phyloP scores from a whole-genome alignment of 495 filamentous ascomycete species.

The Xylaria acuta region DNA sequence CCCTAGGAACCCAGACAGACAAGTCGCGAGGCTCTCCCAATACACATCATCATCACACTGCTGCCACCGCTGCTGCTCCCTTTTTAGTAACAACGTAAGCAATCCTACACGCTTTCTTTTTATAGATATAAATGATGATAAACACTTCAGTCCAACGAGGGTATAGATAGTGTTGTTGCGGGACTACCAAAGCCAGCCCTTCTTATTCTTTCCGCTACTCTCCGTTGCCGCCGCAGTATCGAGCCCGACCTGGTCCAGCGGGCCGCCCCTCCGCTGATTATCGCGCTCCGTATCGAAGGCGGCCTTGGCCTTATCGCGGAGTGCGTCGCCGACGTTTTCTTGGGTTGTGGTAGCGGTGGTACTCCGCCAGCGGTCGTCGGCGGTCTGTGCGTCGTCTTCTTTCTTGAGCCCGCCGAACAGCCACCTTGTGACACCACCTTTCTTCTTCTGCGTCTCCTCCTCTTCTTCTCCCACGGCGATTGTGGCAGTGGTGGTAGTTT shows the following conservation, averaged over 20 bases:
- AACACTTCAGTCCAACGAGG: not conserved
- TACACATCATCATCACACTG: not conserved
- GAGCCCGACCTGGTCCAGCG: slow-evolving; percentile 53
- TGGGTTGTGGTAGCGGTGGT: slow-evolving; percentile 21
- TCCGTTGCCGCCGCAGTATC: slow-evolving; percentile 22
- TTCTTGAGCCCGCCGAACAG: slow-evolving; percentile 60
- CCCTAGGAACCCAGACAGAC: not conserved
- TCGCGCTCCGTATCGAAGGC: slow-evolving; percentile 59
- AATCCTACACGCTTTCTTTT: not conserved
- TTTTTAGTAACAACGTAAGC: not conserved
- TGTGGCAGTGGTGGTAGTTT: not conserved
- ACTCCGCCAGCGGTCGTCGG: slow-evolving; percentile 39
- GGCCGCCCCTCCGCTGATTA: slow-evolving; percentile 55
- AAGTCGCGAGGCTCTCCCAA: not conserved
- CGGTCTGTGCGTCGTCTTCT: slow-evolving; percentile 51
- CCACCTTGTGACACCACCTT: slow-evolving; percentile 45
- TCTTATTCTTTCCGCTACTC: slow-evolving; percentile 34
- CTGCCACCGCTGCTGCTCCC: not conserved
- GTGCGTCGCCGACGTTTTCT: slow-evolving; percentile 13
- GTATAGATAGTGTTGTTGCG: not conserved
- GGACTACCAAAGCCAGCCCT: slow-evolving; percentile 41
- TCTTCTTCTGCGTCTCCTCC: slow-evolving; percentile 41
- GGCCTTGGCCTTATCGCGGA: slow-evolving; percentile 46
- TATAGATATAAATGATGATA: no score
- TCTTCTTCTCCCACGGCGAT: not conserved